These are phyloP conservation scores for Rhizopus sp. DNA, from an alignment of 371 early-diverging fungal species.

Conservation along the genomic window DNA sequence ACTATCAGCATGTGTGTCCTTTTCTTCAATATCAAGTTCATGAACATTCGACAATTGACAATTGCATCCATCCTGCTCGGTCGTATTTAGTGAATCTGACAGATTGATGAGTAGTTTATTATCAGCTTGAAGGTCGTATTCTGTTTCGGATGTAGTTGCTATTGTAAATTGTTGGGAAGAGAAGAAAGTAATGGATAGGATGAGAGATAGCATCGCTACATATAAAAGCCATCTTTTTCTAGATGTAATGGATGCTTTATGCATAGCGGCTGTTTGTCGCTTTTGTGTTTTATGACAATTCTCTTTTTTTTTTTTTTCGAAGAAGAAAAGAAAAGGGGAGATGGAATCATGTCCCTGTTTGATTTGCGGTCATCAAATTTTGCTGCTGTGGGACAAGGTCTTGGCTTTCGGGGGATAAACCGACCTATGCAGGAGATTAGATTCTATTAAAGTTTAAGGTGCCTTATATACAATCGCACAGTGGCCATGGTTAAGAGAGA, in stretches of 20 bases:
- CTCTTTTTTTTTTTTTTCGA: background rate
- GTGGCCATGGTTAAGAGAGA: too few species aligned
- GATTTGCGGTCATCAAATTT: too few species aligned
- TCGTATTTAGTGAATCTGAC: background rate
- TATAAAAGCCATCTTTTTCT: constrained; percentile 13
- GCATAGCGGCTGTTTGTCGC: background rate
- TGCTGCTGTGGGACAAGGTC: too few species aligned
- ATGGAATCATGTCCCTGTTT: background rate
- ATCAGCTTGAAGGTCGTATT: constrained; percentile 8
- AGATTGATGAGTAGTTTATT: too few species aligned
- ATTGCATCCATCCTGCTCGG: constrained; percentile 11
- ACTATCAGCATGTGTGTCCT: background rate
- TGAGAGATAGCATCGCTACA: background rate
- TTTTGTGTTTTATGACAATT: background rate
- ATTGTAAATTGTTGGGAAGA: constrained; percentile 3
- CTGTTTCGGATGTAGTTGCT: constrained; percentile 1
- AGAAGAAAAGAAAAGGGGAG: constrained; percentile 3
- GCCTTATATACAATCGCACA: too few species aligned
- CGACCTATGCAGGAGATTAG: too few species aligned
- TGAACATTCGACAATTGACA: background rate
- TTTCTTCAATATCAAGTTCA: background rate
- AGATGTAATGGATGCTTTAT: constrained; percentile 2
- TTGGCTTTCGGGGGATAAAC: too few species aligned
- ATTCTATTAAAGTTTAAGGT: too few species aligned
- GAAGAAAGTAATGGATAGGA: constrained; percentile 13